phyloP scores from a whole-genome alignment of 768 basidiomycete species.

The Scleroderma bovista region DNA sequence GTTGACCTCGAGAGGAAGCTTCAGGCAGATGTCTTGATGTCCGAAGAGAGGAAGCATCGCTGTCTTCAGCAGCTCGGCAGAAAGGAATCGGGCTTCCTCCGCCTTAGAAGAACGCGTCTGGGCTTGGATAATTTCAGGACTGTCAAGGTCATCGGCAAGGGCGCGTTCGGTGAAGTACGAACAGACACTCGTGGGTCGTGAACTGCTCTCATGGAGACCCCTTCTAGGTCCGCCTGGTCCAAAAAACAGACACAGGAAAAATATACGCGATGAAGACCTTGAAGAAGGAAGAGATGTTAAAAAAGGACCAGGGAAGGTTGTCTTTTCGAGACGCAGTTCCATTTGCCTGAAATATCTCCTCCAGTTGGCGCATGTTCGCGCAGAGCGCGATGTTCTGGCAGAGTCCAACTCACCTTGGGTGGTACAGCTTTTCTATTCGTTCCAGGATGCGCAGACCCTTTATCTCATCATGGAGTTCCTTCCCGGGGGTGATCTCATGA shows the following conservation, averaged over 20 bases:
- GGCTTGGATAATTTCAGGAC: constrained; percentile 92
- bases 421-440: constrained; percentile 96
- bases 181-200: neutral
- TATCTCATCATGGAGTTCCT: constrained; percentile 99
- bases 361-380: constrained; percentile 95
- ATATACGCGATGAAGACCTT: constrained; percentile 99
- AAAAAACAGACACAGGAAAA: constrained; percentile 95
- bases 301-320: constrained; percentile 85
- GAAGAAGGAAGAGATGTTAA: constrained; percentile 97
- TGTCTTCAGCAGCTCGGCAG: constrained; percentile 80
- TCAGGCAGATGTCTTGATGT: constrained; percentile 58
- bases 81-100: constrained; percentile 84
- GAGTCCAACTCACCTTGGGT: constrained; percentile 96
- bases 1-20: constrained; percentile 82
- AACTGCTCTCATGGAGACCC: neutral
- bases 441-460: constrained; percentile 87
- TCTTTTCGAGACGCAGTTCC: neutral
- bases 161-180: constrained; percentile 93
- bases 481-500: constrained; percentile 98
- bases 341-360: constrained; percentile 3
- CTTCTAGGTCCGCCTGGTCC: constrained; percentile 77
- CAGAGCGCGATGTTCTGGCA: constrained; percentile 93
- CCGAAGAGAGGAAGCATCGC: constrained; percentile 82
- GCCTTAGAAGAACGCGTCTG: constrained; percentile 83
- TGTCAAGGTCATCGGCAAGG: constrained; percentile 98